Evolutionary conservation across 495 filamentous ascomycete genomes (phyloP).

Genomic region (Penicillium canariense): DNA sequence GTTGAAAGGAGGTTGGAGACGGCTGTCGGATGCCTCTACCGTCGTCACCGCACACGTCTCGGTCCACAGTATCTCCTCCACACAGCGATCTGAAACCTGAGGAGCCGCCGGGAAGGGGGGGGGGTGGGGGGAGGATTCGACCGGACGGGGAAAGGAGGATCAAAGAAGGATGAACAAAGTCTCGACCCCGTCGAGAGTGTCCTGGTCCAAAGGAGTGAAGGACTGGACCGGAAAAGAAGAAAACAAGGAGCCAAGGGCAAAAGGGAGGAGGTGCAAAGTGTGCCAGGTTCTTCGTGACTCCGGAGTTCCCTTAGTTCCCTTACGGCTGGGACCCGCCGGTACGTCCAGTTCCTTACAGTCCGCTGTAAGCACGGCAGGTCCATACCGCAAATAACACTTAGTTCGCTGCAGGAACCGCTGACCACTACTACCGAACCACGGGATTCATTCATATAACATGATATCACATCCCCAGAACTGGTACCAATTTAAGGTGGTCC

Average conservation of each 20-base stretch:
- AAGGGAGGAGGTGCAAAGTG: conserved; percentile 24
- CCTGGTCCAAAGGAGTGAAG: conserved; percentile 33
- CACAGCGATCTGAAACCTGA: conserved; percentile 15
- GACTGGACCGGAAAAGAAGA: conserved; percentile 6
- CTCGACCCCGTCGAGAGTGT: conserved; percentile 1
- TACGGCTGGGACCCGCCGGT: conserved; percentile 12
- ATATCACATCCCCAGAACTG: no score
- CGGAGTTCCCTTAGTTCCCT: conserved; percentile 16
- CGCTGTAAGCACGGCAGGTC: no score
- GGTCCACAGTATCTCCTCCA: conserved; percentile 13
- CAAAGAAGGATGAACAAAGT: not conserved
- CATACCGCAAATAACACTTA: not conserved
- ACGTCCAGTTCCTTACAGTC: conserved; percentile 2
- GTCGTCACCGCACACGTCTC: conserved; percentile 1
- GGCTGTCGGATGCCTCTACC: not conserved
- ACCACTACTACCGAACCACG: not conserved
- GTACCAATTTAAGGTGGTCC: no score
- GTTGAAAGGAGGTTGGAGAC: not conserved
- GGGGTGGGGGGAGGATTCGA: conserved; percentile 5
- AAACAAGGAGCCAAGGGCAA: conserved; percentile 3
- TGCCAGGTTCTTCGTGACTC: conserved; percentile 16
- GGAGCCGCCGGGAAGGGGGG: conserved; percentile 9
- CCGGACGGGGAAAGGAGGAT: conserved; percentile 1
- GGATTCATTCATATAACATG: not conserved
- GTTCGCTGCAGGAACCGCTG: not conserved